A percentile compares a stretch with the other conserved stretches of the same genome.
These are phyloP conservation scores for Casuarina cunninghamiana DNA, from an alignment of 306 rosid genomes.

Conservation along the genomic window DNA sequence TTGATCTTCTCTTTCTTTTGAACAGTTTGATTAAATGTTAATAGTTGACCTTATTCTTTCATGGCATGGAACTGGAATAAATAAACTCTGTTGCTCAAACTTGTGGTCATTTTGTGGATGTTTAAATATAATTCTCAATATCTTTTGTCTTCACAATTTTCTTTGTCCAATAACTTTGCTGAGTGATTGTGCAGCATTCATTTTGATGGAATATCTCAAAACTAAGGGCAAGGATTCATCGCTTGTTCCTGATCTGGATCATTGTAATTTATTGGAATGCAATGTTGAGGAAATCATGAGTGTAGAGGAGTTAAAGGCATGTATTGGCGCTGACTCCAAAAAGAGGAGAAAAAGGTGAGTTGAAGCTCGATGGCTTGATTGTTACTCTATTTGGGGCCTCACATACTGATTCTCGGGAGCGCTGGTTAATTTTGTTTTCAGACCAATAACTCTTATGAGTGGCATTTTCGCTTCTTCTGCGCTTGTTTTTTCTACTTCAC, in stretches of 20 bases:
- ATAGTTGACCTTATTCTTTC: neutral
- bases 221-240: conserved; percentile 45
- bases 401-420: neutral
- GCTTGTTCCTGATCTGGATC: conserved; percentile 37
- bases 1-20: neutral
- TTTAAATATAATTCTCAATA: neutral
- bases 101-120: neutral
- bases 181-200: conserved; percentile 43
- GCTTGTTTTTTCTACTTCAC: neutral
- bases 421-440: neutral
- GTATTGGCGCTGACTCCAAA: conserved; percentile 39
- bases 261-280: conserved; percentile 53
- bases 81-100: neutral
- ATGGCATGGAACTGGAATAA: neutral
- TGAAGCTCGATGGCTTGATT: conserved; percentile 10
- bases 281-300: conserved; percentile 34
- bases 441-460: neutral
- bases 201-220: conserved; percentile 65
- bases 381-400: neutral
- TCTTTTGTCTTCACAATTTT: neutral
- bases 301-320: conserved; percentile 50
- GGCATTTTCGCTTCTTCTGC: neutral
- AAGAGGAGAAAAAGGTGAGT: conserved; percentile 34
- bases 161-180: conserved; percentile 7
- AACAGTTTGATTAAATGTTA: neutral